A percentile compares a stretch with the other conserved stretches of the same genome.
Evolutionary conservation across 2,329 filamentous ascomycete species (phyloP).

Genomic region (Diaporthe humulicola): DNA sequence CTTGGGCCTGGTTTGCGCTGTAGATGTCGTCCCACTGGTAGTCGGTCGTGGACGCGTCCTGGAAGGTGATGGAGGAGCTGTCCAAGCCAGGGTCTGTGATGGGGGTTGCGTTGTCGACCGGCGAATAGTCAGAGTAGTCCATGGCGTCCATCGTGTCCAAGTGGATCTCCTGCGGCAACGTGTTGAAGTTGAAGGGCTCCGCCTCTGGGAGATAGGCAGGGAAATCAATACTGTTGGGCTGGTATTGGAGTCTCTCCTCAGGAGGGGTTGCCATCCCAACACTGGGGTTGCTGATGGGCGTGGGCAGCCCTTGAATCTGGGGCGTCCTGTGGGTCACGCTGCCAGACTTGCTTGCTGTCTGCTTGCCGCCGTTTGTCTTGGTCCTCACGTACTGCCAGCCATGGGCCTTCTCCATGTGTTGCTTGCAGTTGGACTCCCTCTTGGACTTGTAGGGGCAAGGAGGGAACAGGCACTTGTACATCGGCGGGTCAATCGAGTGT

Average conservation of each 20-base stretch:
- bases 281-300: conserved; percentile 71
- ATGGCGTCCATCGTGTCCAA: conserved; percentile 46
- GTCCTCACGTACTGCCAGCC: conserved; percentile 91
- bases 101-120: conserved; percentile 65
- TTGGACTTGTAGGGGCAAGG: conserved; percentile 95
- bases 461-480: conserved; percentile 86
- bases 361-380: conserved; percentile 82
- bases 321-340: conserved; percentile 68
- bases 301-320: conserved; percentile 71
- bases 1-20: conserved; percentile 54
- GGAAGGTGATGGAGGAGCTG: conserved; percentile 68
- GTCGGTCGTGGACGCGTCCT: conserved; percentile 64
- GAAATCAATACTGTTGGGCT: conserved; percentile 58
- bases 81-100: conserved; percentile 53
- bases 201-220: conserved; percentile 60
- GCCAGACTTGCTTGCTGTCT: conserved; percentile 58
- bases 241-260: conserved; percentile 58
- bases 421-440: conserved; percentile 96
- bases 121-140: conserved; percentile 50
- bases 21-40: conserved; percentile 76
- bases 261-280: conserved; percentile 70
- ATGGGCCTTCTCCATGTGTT: conserved; percentile 98
- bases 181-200: conserved; percentile 62
- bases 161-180: conserved; percentile 54
- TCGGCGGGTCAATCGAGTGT: conserved; percentile 82